phyloP scores from a whole-genome alignment of 169 alveolate species.

The Eimeria nieschulzi region DNA sequence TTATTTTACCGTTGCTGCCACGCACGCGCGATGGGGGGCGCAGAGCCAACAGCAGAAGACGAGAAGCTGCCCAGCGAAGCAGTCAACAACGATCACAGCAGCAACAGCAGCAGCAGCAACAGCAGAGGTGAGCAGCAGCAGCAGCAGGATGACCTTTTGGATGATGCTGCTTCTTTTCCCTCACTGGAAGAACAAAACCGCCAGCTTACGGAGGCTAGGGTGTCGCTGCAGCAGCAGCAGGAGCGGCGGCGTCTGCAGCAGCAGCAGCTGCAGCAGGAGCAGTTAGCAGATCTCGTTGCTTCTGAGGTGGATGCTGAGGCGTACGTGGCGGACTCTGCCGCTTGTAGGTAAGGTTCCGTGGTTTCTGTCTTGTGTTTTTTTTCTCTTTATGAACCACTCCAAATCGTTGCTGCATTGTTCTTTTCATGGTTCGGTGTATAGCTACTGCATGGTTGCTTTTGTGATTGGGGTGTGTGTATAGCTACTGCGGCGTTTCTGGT shows the following conservation, averaged over 20 bases:
- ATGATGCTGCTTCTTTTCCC: not conserved
- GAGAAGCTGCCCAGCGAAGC: too few relatives aligned
- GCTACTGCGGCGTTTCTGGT: constrained; percentile 77
- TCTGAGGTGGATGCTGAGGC: too few relatives aligned
- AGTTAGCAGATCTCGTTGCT: not conserved
- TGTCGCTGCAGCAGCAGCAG: not conserved
- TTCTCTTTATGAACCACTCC: too few relatives aligned
- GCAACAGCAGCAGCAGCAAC: not conserved
- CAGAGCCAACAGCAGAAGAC: too few relatives aligned
- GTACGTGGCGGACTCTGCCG: not conserved
- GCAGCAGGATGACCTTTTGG: not conserved
- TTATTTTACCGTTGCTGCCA: not conserved
- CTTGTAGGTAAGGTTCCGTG: not conserved
- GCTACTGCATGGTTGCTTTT: too few relatives aligned
- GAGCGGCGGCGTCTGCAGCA: too few relatives aligned
- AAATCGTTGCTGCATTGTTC: too few relatives aligned
- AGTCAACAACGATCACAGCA: not conserved
- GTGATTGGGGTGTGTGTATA: constrained; percentile 65
- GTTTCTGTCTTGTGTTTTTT: not conserved
- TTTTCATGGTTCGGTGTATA: too few relatives aligned
- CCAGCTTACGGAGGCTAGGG: not conserved
- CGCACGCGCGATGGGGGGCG: too few relatives aligned
- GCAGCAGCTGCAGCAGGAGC: constrained; percentile 1
- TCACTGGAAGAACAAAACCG: not conserved
- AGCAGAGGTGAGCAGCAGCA: not conserved